A percentile compares a stretch with the other conserved stretches of the same genome.
These are phyloP conservation scores for Amyloporia xantha DNA, from an alignment of 768 basidiomycete species.

Conservation along the genomic window DNA sequence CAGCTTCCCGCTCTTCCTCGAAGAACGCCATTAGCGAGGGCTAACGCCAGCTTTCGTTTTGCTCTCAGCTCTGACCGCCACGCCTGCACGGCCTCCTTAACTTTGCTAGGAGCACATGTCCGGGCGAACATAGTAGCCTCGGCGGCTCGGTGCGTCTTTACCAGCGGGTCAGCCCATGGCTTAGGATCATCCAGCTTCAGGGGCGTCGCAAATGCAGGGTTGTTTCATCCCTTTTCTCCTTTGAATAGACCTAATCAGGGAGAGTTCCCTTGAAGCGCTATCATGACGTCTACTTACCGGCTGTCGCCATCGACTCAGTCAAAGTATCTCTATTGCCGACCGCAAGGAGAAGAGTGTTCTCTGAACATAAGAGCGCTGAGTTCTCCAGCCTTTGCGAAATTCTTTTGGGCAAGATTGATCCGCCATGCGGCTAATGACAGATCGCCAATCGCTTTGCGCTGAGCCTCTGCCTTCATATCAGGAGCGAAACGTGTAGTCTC, in stretches of 20 bases:
- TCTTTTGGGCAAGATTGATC: constrained; percentile 87
- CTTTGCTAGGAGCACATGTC: constrained; percentile 82
- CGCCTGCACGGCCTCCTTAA: constrained; percentile 54
- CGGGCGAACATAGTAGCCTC: constrained; percentile 94
- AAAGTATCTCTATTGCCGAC: constrained; percentile 76
- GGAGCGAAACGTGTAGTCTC: constrained; percentile 69
- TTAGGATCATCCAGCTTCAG: constrained; percentile 79
- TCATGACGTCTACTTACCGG: constrained; percentile 42
- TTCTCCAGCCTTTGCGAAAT: constrained; percentile 85
- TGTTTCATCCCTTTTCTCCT: constrained; percentile 80
- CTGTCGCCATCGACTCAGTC: constrained; percentile 51
- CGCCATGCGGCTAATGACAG: constrained; percentile 88
- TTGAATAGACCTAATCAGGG: constrained; percentile 9
- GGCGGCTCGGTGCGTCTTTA: constrained; percentile 78
- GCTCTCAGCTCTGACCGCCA: constrained; percentile 73
- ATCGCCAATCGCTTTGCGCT: constrained; percentile 94
- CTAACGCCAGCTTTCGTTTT: constrained; percentile 74
- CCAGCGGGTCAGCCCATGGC: constrained; percentile 76
- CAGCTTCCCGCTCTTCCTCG: constrained; percentile 57
- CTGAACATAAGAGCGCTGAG: constrained; percentile 81
- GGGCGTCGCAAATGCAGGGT: constrained; percentile 86
- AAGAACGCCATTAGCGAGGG: constrained; percentile 76
- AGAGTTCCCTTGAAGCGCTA: not conserved
- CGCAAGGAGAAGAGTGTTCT: constrained; percentile 70
- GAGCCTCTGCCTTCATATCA: constrained; percentile 64